phyloP scores from a whole-genome alignment of 2,329 filamentous ascomycete genomes.

The Bipolaris victoriae region DNA sequence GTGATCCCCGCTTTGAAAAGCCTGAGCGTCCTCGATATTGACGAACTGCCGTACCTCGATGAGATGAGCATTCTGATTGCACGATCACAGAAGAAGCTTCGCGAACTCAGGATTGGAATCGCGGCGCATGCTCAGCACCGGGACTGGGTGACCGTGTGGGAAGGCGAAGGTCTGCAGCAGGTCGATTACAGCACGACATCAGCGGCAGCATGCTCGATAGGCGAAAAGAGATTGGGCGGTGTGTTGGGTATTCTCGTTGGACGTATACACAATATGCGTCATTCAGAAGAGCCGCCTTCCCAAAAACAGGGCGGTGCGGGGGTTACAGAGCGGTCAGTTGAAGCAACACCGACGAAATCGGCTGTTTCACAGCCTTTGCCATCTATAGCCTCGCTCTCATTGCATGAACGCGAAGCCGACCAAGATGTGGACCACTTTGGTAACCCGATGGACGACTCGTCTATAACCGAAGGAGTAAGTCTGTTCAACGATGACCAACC shows the following conservation, averaged over 20 bases:
- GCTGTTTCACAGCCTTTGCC: constrained; percentile 23
- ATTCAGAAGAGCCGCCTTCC: constrained; percentile 37
- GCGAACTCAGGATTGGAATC: constrained; percentile 76
- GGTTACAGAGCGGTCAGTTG: constrained; percentile 21
- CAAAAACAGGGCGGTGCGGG: constrained; percentile 17
- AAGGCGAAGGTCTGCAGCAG: constrained; percentile 66
- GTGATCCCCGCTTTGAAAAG: constrained; percentile 76
- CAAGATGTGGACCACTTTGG: constrained; percentile 37
- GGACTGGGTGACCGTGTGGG: constrained; percentile 68
- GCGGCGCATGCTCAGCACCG: constrained; percentile 60
- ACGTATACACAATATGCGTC: constrained; percentile 66
- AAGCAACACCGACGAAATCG: constrained; percentile 29
- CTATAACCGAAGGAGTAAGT: constrained; percentile 35
- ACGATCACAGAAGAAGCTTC: constrained; percentile 68
- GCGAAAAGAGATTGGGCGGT: constrained; percentile 69
- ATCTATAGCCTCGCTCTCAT: constrained; percentile 24
- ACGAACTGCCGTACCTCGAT: constrained; percentile 81
- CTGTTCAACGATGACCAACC: constrained; percentile 28
- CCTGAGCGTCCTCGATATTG: constrained; percentile 78
- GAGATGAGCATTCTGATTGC: constrained; percentile 81
- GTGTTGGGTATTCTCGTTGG: constrained; percentile 72
- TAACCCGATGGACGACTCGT: constrained; percentile 31
- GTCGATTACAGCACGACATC: constrained; percentile 65
- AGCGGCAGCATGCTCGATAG: constrained; percentile 59
- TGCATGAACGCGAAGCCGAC: constrained; percentile 41